Base-by-base conservation (phyloP, 2,329 filamentous ascomycete species). In the Alternaria sp. region DNA sequence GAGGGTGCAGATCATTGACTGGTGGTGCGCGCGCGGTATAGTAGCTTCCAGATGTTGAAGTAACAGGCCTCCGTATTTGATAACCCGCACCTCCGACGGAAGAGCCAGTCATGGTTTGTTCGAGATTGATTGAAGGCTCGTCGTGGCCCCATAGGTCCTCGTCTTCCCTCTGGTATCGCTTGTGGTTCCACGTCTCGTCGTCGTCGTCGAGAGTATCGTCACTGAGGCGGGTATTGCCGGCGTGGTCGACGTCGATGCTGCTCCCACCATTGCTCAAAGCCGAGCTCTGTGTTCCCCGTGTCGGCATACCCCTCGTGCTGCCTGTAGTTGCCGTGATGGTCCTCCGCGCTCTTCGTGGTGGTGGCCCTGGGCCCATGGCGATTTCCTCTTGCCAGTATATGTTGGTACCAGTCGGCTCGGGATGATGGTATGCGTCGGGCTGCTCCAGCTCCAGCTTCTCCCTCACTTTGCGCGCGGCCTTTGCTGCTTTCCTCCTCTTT, bases 351-450 rank as follows among this genome's bases (percentile, higher is more conserved):
- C 72, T 59, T 85, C 82, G 79, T 71, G 89, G 89, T 32, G 89
- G 89, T 36, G 91, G 85, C 3, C 87, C 88, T 2, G 94, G 94
- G 0, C 94, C 94, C 80, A 94, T 85, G 63, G 84, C 84, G 66
- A 97, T 96, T 78, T 97, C 94, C 74, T 95, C 91, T 32, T 86
- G 83, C 94, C 94, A 97, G 79, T 92, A 92, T 12, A 90, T 89
- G 72, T 97, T 97, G 28, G 93, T 96, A 72, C 89, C 90, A 70
- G 93, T 95, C 1, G 93, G 91, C 44, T 88, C 87, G 2, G 91
- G 93, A 71, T 97, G 93, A 51, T 88, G 85, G 77, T 96, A 95
- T 11, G 88, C 79, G 41, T 87, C 87, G 0, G 92, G 91, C 75
- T 93, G 87, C 65, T 93, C 87, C 55, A 85, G 85, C 68, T 91